Evolutionary conservation across 148 eudicot species (phyloP).

Genomic region (Nepenthes mirabilis): DNA sequence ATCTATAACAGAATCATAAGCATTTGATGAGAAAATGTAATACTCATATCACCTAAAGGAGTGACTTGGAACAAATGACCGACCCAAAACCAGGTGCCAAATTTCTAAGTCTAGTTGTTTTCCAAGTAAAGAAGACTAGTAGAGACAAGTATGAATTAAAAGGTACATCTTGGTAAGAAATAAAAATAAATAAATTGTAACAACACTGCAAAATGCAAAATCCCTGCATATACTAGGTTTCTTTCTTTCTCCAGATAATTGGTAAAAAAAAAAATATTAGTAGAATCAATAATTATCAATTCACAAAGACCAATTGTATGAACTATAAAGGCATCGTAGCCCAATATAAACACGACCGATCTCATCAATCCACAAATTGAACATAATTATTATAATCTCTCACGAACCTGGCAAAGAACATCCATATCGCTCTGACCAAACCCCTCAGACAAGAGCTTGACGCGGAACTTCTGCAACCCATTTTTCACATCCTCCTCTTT

Average conservation of each 20-base stretch:
- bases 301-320: background rate
- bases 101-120: too few relatives aligned
- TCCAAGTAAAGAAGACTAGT: too few relatives aligned
- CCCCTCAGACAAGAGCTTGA: constrained; percentile 58
- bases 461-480: constrained; percentile 72
- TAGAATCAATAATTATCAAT: background rate
- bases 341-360: background rate
- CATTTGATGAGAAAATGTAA: background rate
- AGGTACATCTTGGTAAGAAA: too few relatives aligned
- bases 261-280: too few relatives aligned
- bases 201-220: too few relatives aligned
- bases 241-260: too few relatives aligned
- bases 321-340: background rate
- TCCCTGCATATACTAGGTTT: too few relatives aligned
- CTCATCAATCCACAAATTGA: background rate
- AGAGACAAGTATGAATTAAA: too few relatives aligned
- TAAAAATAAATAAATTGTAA: too few relatives aligned
- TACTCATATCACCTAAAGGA: background rate
- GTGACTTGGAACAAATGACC: background rate
- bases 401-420: constrained; percentile 80
- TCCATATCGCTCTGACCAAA: constrained; percentile 58
- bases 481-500: constrained; percentile 24
- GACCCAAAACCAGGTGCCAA: too few relatives aligned
- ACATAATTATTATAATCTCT: background rate
- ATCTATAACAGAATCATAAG: constrained; percentile 26